phyloP scores from a whole-genome alignment of 805 yeast genomes.

The Ogataea naganishii region DNA sequence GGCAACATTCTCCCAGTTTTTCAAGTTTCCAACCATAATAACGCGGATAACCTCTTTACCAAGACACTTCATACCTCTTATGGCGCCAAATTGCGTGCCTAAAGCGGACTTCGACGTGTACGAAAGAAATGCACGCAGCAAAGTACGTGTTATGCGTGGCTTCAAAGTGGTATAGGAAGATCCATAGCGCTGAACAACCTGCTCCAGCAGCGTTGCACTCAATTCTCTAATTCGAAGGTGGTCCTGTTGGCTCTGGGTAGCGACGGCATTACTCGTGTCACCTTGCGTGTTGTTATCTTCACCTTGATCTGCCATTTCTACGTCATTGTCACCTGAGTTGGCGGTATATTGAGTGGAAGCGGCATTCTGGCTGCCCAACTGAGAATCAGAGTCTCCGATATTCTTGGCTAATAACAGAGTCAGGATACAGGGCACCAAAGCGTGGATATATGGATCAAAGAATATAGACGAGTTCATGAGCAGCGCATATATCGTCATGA shows the following conservation, averaged over 20 bases:
- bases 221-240: slow-evolving; percentile 70
- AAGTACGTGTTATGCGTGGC: slow-evolving; percentile 89
- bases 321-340: slow-evolving; percentile 9
- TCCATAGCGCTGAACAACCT: slow-evolving; percentile 73
- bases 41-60: slow-evolving; percentile 87
- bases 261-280: slow-evolving; percentile 1
- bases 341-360: slow-evolving; percentile 8
- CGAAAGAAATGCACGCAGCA: slow-evolving; percentile 84
- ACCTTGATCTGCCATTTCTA: slow-evolving; percentile 23
- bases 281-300: slow-evolving; percentile 7
- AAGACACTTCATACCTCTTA: slow-evolving; percentile 72
- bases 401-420: slow-evolving; percentile 84
- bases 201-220: slow-evolving; percentile 75
- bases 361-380: slow-evolving; percentile 2
- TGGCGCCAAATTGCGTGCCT: slow-evolving; percentile 89
- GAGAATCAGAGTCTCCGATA: slow-evolving; percentile 48
- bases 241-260: slow-evolving; percentile 14
- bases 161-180: slow-evolving; percentile 81
- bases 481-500: slow-evolving; percentile 81
- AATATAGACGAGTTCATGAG: slow-evolving; percentile 78
- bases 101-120: slow-evolving; percentile 56
- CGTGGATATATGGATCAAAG: slow-evolving; percentile 92
- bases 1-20: slow-evolving; percentile 67
- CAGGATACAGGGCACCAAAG: slow-evolving; percentile 91
- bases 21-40: slow-evolving; percentile 73